phyloP scores from a whole-genome alignment of 805 yeast species.

The Kodamaea nitidulidarum region DNA sequence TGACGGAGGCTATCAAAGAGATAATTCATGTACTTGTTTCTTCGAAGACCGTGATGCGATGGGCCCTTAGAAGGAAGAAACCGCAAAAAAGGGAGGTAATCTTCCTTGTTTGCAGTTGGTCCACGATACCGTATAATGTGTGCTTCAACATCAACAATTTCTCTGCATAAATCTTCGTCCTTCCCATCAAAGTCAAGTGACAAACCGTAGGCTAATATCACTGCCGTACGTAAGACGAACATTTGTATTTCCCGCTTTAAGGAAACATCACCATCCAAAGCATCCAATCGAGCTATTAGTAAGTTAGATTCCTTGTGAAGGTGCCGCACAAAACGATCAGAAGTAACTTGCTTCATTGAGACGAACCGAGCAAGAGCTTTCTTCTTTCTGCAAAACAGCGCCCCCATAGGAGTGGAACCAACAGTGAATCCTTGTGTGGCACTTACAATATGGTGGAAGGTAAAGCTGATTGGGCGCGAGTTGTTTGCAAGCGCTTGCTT shows the following conservation, averaged over 20 bases:
- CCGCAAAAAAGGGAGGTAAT: constrained; percentile 48
- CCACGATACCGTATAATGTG: constrained; percentile 55
- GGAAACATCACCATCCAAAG: constrained; percentile 31
- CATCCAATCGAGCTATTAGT: background rate
- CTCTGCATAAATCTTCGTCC: constrained; percentile 41
- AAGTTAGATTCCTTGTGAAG: constrained; percentile 36
- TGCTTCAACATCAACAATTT: constrained; percentile 54
- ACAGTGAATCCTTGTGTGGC: constrained; percentile 55
- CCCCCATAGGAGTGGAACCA: constrained; percentile 61
- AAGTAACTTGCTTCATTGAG: constrained; percentile 26
- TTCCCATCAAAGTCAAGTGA: constrained; percentile 38
- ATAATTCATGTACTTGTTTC: constrained; percentile 47
- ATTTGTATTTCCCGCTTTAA: constrained; percentile 43
- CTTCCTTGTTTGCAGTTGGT: constrained; percentile 51
- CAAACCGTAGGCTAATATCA: constrained; percentile 51
- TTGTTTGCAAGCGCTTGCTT: constrained; percentile 45
- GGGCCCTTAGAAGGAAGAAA: constrained; percentile 16
- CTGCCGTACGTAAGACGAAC: constrained; percentile 48
- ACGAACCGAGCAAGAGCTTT: constrained; percentile 46
- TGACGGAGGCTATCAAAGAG: constrained; percentile 19
- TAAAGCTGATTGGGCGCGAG: constrained; percentile 63
- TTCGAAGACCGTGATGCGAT: constrained; percentile 25
- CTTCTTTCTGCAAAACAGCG: constrained; percentile 42
- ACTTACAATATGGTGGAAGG: constrained; percentile 63
- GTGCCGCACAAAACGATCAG: constrained; percentile 26